These are phyloP conservation scores for Ophiosphaerella korrae DNA, from an alignment of 2,329 filamentous ascomycete species.

Conservation along the genomic window DNA sequence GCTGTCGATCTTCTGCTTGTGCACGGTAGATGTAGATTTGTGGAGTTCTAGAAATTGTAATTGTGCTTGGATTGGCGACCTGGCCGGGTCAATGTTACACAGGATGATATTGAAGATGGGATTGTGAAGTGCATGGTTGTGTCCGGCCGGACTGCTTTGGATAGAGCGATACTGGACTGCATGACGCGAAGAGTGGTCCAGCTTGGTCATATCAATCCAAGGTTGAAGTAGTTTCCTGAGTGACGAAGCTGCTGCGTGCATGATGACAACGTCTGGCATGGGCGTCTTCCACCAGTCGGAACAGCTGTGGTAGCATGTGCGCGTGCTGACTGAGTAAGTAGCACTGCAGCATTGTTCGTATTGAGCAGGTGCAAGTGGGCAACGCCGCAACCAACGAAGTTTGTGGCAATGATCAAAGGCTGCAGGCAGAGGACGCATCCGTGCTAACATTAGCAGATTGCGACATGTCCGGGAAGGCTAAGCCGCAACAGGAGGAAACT, in stretches of 20 bases:
- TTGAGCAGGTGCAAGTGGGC: not conserved
- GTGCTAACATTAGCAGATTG: conserved; percentile 8
- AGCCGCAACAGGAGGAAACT: not conserved
- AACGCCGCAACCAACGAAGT: too few relatives aligned
- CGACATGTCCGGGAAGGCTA: conserved; percentile 7
- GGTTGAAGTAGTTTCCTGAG: not conserved
- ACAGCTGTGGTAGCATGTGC: not conserved
- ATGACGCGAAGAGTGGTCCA: not conserved
- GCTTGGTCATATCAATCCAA: too few relatives aligned
- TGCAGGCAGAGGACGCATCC: not conserved
- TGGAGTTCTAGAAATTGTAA: not conserved
- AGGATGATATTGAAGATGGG: not conserved
- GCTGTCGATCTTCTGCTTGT: conserved; percentile 7
- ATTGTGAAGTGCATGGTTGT: too few relatives aligned
- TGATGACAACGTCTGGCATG: not conserved
- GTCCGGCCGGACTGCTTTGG: too few relatives aligned
- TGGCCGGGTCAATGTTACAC: not conserved
- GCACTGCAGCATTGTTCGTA: not conserved
- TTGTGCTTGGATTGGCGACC: not conserved
- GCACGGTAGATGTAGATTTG: not conserved
- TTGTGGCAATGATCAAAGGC: not conserved
- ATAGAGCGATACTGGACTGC: not conserved
- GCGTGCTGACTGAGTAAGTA: not conserved
- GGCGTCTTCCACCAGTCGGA: conserved; percentile 2
- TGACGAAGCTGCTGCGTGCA: not conserved